Evolutionary conservation across 257 asterid species (phyloP).

Genomic region (Nicotiana otophora): DNA sequence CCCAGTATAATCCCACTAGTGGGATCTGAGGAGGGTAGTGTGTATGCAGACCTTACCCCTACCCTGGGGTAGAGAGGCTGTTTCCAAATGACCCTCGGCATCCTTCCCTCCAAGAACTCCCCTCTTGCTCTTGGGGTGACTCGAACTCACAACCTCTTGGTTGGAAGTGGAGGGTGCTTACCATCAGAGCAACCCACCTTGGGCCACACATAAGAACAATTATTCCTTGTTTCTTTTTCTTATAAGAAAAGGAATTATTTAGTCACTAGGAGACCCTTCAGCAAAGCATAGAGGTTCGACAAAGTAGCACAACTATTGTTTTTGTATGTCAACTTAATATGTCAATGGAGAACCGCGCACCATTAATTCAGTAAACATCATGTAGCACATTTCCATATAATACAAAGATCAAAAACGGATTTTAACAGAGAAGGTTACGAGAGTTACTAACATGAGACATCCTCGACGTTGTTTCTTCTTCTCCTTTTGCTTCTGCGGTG

Average conservation of each 20-base stretch:
- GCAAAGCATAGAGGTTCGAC: neutral
- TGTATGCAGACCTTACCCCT: too few species aligned
- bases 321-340: neutral
- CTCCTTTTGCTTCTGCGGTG: constrained; percentile 77
- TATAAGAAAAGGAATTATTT: neutral
- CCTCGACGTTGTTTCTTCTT: constrained; percentile 60
- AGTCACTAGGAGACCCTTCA: neutral
- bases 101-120: too few species aligned
- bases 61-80: too few species aligned
- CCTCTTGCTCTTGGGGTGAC: too few species aligned
- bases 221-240: neutral
- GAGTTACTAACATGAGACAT: constrained; percentile 56
- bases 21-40: too few species aligned
- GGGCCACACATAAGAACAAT: neutral
- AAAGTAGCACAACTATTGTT: neutral
- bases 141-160: too few species aligned
- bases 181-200: too few species aligned
- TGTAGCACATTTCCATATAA: neutral
- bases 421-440: constrained; percentile 2
- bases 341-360: neutral
- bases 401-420: neutral
- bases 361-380: neutral
- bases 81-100: too few species aligned
- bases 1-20: too few species aligned
- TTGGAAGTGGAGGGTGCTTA: too few species aligned